phyloP scores from a whole-genome alignment of 305 asterid genomes.

The Solanum hybrid region DNA sequence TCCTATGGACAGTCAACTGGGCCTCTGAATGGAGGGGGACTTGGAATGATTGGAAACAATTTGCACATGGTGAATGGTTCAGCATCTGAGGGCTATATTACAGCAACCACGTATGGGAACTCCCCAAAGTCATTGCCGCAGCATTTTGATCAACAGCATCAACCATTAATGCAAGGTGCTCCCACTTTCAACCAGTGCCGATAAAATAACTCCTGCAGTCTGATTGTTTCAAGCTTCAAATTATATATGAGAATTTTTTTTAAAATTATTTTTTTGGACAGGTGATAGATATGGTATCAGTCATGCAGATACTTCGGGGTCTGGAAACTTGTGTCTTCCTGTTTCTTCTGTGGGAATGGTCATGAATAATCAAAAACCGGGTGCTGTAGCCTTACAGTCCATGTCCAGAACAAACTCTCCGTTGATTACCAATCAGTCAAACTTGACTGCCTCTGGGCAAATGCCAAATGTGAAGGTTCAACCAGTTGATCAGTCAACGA shows the following conservation, averaged over 20 bases:
- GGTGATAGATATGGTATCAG: constrained; percentile 68
- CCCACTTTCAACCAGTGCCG: neutral
- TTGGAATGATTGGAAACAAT: constrained; percentile 64
- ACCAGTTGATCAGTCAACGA: constrained; percentile 42
- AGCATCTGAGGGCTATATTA: constrained; percentile 46
- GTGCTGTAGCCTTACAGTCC: constrained; percentile 43
- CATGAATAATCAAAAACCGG: constrained; percentile 42
- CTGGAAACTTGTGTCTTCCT: constrained; percentile 60
- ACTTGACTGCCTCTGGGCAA: constrained; percentile 42
- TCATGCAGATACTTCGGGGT: constrained; percentile 51
- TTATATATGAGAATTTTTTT: neutral
- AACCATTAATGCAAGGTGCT: constrained; percentile 53
- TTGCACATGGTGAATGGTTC: constrained; percentile 45
- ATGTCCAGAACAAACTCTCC: constrained; percentile 44
- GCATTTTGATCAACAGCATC: constrained; percentile 59
- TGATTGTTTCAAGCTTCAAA: neutral
- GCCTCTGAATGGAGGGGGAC: constrained; percentile 48
- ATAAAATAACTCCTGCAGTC: neutral
- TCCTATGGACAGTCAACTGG: constrained; percentile 66
- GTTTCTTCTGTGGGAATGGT: constrained; percentile 46
- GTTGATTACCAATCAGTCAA: constrained; percentile 38
- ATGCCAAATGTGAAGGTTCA: constrained; percentile 36
- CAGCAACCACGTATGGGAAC: constrained; percentile 47
- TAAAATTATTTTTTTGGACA: constrained; percentile 16
- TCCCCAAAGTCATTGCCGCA: constrained; percentile 50